phyloP scores from a whole-genome alignment of 345 rosid species.

The Pistacia vera region DNA sequence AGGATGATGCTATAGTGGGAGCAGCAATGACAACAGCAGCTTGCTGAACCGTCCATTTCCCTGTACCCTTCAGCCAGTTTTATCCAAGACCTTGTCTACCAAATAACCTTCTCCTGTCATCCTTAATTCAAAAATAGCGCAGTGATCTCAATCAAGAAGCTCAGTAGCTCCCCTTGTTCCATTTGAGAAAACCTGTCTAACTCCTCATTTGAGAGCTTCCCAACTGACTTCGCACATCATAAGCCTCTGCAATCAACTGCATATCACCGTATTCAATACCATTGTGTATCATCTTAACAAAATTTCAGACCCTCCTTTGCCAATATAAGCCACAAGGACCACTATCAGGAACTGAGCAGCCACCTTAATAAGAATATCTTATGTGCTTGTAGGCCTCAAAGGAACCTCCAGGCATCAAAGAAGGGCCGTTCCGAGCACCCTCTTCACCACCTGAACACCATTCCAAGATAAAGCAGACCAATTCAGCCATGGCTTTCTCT shows the following conservation, averaged over 20 bases:
- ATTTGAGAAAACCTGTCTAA: slow-evolving; percentile 35
- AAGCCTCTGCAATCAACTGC: slow-evolving; percentile 50
- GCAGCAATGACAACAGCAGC: slow-evolving; percentile 56
- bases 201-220: slow-evolving; percentile 40
- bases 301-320: slow-evolving; percentile 48
- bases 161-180: slow-evolving; percentile 47
- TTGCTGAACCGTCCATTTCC: slow-evolving; percentile 50
- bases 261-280: slow-evolving; percentile 53
- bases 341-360: slow-evolving; percentile 48
- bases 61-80: slow-evolving; percentile 55
- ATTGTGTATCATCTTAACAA: slow-evolving; percentile 53
- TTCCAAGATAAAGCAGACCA: slow-evolving; percentile 43
- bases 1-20: slow-evolving; percentile 50
- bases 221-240: slow-evolving; percentile 45
- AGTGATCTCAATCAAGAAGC: slow-evolving; percentile 47
- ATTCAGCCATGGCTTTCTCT: slow-evolving; percentile 19
- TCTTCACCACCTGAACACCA: slow-evolving; percentile 54
- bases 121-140: slow-evolving; percentile 47
- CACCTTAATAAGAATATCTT: slow-evolving; percentile 36
- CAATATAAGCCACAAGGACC: slow-evolving; percentile 50
- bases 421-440: slow-evolving; percentile 46
- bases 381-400: slow-evolving; percentile 38
- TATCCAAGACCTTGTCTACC: slow-evolving; percentile 50
- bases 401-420: slow-evolving; percentile 53
- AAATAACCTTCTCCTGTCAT: slow-evolving; percentile 39